Evolutionary conservation across 1,284 basidiomycete species (phyloP).

Genomic region (Sparassis latifolia): DNA sequence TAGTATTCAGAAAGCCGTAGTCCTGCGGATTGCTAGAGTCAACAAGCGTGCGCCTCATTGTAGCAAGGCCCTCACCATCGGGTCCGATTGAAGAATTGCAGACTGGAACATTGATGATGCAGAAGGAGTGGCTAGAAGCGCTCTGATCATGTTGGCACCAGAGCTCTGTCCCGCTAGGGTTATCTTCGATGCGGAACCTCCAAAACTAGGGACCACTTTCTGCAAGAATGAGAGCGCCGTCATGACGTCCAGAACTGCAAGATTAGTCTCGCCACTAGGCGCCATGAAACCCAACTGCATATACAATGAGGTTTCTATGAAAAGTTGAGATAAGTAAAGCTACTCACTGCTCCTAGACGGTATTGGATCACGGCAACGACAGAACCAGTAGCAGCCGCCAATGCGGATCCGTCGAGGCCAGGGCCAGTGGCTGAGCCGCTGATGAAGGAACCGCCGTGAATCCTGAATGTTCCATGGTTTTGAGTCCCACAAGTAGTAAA

Average conservation of each 20-base stretch:
- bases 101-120: constrained; percentile 62
- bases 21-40: constrained; percentile 35
- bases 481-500: background rate
- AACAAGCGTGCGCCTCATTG: background rate
- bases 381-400: constrained; percentile 67
- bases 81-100: constrained; percentile 80
- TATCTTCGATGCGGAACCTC: constrained; percentile 58
- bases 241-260: constrained; percentile 67
- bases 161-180: constrained; percentile 86
- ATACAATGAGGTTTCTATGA: background rate
- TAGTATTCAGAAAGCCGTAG: constrained; percentile 60
- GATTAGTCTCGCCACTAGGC: constrained; percentile 61
- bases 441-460: constrained; percentile 83
- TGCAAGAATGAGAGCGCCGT: constrained; percentile 64
- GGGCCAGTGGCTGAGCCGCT: constrained; percentile 65
- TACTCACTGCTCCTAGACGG: constrained; percentile 70
- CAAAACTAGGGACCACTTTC: constrained; percentile 57
- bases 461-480: constrained; percentile 38
- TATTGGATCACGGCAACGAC: constrained; percentile 86
- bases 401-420: constrained; percentile 73
- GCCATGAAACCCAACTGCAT: constrained; percentile 67
- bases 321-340: background rate
- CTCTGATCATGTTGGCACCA: constrained; percentile 77
- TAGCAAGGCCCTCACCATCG: constrained; percentile 51
- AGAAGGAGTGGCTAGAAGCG: constrained; percentile 61